Percentiles rank a stretch among this genome's conserved stretches.
Conservation (phyloP, 148 eudicot genomes). For the Cornus florida region DNA sequence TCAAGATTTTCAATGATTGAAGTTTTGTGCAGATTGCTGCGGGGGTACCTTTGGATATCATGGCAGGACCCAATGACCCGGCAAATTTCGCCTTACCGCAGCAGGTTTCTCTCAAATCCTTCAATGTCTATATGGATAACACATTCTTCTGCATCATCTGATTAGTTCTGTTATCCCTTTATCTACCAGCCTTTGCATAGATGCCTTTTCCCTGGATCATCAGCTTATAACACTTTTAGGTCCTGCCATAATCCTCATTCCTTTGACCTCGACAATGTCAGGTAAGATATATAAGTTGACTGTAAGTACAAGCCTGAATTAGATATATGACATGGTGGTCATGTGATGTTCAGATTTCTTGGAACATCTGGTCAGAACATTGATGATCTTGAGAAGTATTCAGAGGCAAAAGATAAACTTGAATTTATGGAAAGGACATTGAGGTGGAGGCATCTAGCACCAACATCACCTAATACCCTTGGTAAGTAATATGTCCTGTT, state of each 20-base stretch:
- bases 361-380: constrained; percentile 98
- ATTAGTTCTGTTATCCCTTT: constrained; percentile 15
- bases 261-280: constrained; percentile 61
- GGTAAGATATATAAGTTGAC: constrained; percentile 36
- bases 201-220: constrained; percentile 92
- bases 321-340: not conserved
- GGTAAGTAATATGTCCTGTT: constrained; percentile 39
- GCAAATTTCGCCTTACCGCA: constrained; percentile 90
- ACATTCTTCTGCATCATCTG: constrained; percentile 1
- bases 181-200: constrained; percentile 70
- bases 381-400: constrained; percentile 81
- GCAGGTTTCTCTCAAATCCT: constrained; percentile 53
- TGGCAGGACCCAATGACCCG: constrained; percentile 90
- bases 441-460: constrained; percentile 96
- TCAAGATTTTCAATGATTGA: constrained; percentile 11
- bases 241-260: constrained; percentile 92
- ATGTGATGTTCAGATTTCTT: constrained; percentile 56
- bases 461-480: constrained; percentile 92
- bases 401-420: constrained; percentile 70
- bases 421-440: constrained; percentile 86
- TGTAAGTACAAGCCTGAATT: not conserved
- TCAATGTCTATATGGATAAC: not conserved
- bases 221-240: constrained; percentile 80
- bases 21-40: constrained; percentile 73
- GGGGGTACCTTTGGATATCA: constrained; percentile 80